Conservation (phyloP, 176 grass and related monocot species). For the Oryza nivara region DNA sequence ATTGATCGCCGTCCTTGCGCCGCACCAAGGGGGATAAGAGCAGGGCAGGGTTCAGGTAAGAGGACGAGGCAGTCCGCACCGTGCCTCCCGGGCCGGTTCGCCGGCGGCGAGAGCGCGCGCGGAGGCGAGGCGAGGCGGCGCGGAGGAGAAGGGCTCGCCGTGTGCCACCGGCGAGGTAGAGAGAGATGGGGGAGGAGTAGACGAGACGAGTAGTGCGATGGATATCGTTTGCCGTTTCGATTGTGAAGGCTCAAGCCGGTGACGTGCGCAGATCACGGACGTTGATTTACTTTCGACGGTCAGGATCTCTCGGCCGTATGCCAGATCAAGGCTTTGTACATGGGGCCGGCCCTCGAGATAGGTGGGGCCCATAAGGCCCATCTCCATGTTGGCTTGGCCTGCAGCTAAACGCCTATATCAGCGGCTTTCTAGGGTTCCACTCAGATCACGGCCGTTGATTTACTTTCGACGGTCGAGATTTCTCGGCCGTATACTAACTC, state of each 20-base stretch:
- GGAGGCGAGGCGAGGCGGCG: too few species aligned
- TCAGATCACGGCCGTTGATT: not conserved
- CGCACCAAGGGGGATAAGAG: too few species aligned
- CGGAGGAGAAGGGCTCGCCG: too few species aligned
- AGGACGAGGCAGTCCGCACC: too few species aligned
- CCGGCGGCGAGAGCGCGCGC: too few species aligned
- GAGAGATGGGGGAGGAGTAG: not conserved
- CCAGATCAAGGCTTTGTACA: too few species aligned
- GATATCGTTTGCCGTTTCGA: too few species aligned
- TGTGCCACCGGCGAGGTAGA: not conserved
- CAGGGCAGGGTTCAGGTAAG: too few species aligned
- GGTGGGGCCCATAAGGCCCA: not conserved
- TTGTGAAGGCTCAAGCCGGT: not conserved
- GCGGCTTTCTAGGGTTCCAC: not conserved
- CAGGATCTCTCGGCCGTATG: not conserved
- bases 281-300: not conserved
- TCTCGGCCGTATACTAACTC: too few species aligned
- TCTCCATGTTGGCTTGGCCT: not conserved
- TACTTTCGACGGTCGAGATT: not conserved
- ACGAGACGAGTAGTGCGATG: not conserved
- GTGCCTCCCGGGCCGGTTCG: too few species aligned
- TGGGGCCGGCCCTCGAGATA: not conserved
- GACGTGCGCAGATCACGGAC: not conserved
- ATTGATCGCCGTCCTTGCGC: not conserved
- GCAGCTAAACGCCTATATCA: not conserved